Percentiles rank a stretch among this genome's conserved stretches.
phyloP scores from a whole-genome alignment of 225 moss, liverwort and hornwort genomes.

The Bryum argenteum region DNA sequence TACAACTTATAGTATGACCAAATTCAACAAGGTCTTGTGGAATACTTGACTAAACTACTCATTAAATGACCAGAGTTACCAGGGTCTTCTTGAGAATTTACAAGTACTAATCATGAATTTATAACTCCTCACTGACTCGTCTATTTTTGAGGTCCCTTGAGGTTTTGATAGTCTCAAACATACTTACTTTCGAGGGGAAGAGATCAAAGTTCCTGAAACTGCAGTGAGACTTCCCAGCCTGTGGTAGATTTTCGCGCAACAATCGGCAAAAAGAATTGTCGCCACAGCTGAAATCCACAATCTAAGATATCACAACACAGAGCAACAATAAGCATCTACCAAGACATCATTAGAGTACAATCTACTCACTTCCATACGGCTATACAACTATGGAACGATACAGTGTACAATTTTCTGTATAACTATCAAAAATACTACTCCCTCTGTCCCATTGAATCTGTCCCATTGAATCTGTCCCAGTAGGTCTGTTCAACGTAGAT shows the following conservation, averaged over 20 bases:
- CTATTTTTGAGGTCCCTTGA: not conserved
- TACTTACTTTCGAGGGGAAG: slow-evolving; percentile 66
- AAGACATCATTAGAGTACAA: not conserved
- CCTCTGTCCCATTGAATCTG: no score
- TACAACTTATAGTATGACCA: no score
- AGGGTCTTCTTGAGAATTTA: no score
- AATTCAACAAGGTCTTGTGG: no score
- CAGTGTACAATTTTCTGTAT: no score
- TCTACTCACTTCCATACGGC: not conserved
- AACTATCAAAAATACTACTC: no score
- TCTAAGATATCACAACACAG: slow-evolving; percentile 43
- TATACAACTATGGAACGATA: not conserved
- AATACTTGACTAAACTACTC: no score
- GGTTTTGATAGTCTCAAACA: not conserved
- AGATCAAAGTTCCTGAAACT: slow-evolving; percentile 79
- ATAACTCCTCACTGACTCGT: no score
- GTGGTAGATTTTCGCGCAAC: slow-evolving; percentile 51
- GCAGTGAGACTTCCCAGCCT: slow-evolving; percentile 55
- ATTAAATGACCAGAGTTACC: no score
- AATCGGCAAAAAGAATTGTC: slow-evolving; percentile 74
- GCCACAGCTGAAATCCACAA: slow-evolving; percentile 96
- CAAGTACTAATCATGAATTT: no score
- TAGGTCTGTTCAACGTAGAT: no score
- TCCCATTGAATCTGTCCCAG: no score
- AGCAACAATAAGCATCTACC: slow-evolving; percentile 15